Base-by-base conservation (phyloP, 129 eudicot species). In the Flaveria sonorensis region DNA sequence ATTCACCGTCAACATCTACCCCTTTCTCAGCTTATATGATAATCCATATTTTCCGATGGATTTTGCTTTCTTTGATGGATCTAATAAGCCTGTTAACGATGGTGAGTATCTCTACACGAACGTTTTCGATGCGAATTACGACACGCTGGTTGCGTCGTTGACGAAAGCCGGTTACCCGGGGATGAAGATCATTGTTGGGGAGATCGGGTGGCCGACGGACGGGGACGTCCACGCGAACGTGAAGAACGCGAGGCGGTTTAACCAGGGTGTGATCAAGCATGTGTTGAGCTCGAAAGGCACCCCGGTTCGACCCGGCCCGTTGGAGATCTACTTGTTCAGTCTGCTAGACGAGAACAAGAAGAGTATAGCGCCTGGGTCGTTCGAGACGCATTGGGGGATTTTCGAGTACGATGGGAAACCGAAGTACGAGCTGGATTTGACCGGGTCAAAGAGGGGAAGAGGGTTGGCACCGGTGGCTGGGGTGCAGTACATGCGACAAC, bases 201-300 rank as follows among this genome's bases (percentile, higher is more conserved):
- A 93, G 68, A 87, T 90, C 1, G 98, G 98, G n/a, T 90, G 98
- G 98, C 98, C 98, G 3, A 93, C 98, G 0, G 97, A 93, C 19
- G 98, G 98, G 0, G 86, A 93, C 55, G 77, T 82, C 24, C 68
- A 84, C 19, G 97, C 97, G 0, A 88, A 90, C n/a, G 62, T 77
- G 4, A 68, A 85, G 48, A 85, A 83, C 9, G 98, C 98, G 0
- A 81, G 79, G 62, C 85, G 86, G 70, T 93, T 93, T 45, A 93
- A 90, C 60, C 92, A 93, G 42, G 93, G 96, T 12, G 71, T 89
- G 39, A 64, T 90, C 1, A 80, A 77, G 42, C 96, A 93, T 19
- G 91, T 75, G 3, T 10, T 89, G 81, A 85, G 88, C 61, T 85
- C 88, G 1, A 70, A 60, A 64, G 98, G 98, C 18, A 90, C 98